These are phyloP conservation scores for Hymenoscyphus infarciens DNA, from an alignment of 2,329 filamentous ascomycete species.

Conservation along the genomic window DNA sequence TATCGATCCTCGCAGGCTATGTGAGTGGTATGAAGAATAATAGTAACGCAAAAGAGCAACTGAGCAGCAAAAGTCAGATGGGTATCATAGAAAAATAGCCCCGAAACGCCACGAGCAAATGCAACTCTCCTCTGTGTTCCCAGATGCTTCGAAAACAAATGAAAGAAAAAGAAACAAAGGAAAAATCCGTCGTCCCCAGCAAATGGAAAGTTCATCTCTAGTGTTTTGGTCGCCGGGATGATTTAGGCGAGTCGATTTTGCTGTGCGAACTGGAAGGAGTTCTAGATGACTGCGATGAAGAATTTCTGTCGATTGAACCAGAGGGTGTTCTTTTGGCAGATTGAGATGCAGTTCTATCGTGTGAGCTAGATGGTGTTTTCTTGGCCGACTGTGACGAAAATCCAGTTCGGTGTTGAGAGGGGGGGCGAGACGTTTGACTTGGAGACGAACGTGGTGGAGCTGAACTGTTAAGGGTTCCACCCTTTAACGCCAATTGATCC, in stretches of 20 bases:
- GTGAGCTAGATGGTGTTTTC: too few species aligned
- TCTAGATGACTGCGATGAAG: not conserved
- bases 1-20: not conserved
- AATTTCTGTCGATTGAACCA: not conserved
- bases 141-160: not conserved
- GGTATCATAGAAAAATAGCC: constrained; percentile 2
- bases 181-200: not conserved
- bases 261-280: not conserved
- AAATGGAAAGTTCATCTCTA: not conserved
- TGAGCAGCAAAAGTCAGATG: not conserved
- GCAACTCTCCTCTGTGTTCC: not conserved
- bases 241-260: not conserved
- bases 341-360: too few species aligned
- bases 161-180: not conserved
- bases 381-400: too few species aligned
- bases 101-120: not conserved
- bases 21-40: not conserved
- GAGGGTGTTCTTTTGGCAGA: too few species aligned
- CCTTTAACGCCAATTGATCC: not conserved
- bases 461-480: not conserved
- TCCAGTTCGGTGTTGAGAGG: too few species aligned
- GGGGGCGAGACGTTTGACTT: too few species aligned
- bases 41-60: not conserved
- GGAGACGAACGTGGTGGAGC: not conserved
- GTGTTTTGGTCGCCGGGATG: not conserved